These are phyloP conservation scores for Globisporangium iwayamae DNA, from an alignment of 352 stramenopile species.

Conservation along the genomic window DNA sequence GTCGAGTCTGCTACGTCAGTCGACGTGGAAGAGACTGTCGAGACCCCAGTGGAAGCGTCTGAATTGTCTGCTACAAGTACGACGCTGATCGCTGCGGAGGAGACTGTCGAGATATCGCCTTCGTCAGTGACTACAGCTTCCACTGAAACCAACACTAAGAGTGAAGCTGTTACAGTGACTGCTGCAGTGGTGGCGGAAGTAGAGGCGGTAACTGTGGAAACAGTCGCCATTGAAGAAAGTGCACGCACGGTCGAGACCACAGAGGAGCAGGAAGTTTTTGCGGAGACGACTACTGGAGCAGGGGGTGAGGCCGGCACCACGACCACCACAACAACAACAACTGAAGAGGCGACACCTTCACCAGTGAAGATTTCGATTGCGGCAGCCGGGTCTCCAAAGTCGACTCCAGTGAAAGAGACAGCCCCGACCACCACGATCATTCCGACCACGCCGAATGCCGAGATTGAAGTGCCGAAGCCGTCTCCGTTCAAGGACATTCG, in stretches of 20 bases:
- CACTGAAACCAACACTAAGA: neutral
- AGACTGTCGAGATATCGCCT: neutral
- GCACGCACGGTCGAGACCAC: neutral
- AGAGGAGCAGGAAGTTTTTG: neutral
- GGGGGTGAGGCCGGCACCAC: neutral
- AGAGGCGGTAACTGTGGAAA: neutral
- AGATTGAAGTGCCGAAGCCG: constrained; percentile 28
- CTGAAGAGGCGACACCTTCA: neutral
- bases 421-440: constrained; percentile 4
- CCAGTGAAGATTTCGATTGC: constrained; percentile 10
- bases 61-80: neutral
- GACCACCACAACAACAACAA: neutral
- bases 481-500: constrained; percentile 39
- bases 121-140: neutral
- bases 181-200: neutral
- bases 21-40: neutral
- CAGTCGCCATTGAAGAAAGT: neutral
- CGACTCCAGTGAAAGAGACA: constrained; percentile 4
- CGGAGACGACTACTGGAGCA: neutral
- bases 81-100: neutral
- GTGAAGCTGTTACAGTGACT: neutral
- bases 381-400: neutral
- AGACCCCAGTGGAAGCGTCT: neutral
- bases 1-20: constrained; percentile 17
- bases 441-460: constrained; percentile 7